Conservation (phyloP, 225 moss, liverwort and hornwort genomes). For the Lunularia cruciata region DNA sequence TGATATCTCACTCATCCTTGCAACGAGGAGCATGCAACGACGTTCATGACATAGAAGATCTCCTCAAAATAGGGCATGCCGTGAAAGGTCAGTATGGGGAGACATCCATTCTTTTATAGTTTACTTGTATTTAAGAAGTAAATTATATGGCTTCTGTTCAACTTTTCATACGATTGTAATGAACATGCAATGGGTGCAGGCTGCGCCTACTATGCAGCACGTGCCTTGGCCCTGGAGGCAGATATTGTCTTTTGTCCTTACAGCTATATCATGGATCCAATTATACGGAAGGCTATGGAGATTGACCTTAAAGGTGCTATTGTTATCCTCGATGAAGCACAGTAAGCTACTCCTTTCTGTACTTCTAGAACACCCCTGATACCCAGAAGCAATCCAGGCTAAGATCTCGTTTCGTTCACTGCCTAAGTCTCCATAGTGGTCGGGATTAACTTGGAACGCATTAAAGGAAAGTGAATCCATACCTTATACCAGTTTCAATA, state of each 20-base stretch:
- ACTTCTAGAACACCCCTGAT: too few species aligned
- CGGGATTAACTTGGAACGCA: too few species aligned
- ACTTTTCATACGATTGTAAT: too few species aligned
- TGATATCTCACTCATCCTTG: constrained; percentile 56
- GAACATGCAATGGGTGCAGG: constrained; percentile 36
- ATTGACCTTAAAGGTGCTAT: constrained; percentile 62
- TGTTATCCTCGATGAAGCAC: constrained; percentile 74
- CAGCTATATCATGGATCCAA: constrained; percentile 70
- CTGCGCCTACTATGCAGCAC: too few species aligned
- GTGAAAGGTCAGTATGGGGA: constrained; percentile 56
- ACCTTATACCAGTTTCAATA: too few species aligned
- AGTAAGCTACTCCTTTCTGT: too few species aligned
- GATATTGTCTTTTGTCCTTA: constrained; percentile 81
- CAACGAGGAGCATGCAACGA: too few species aligned
- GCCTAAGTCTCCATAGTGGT: too few species aligned
- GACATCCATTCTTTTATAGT: neutral
- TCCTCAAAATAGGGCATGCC: constrained; percentile 63
- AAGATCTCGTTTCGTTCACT: too few species aligned
- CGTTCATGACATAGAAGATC: constrained; percentile 73
- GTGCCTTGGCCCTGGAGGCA: constrained; percentile 61
- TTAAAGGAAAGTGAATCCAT: too few species aligned
- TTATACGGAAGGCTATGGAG: constrained; percentile 69
- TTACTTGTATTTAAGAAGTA: neutral
- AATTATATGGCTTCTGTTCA: too few species aligned
- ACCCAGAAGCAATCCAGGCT: too few species aligned